Conservation (phyloP, 306 rosid species). For the Pachyrhizus erosus region DNA sequence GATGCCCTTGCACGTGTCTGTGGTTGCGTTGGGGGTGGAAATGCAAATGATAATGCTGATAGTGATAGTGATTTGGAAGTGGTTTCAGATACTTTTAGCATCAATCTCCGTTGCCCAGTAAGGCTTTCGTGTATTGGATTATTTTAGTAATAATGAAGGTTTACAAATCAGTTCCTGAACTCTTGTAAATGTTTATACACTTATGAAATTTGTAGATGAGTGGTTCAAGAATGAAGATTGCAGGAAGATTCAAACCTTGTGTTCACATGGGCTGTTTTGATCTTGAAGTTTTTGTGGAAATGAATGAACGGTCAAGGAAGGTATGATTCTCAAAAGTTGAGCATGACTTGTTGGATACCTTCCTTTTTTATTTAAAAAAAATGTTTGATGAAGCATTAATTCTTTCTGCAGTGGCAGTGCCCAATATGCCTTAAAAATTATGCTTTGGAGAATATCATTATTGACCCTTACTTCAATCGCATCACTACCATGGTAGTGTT, state of each 20-base stretch:
- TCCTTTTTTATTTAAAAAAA: neutral
- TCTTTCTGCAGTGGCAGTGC: constrained; percentile 97
- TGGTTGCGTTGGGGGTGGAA: constrained; percentile 85
- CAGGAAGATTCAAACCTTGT: constrained; percentile 98
- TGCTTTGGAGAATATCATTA: constrained; percentile 80
- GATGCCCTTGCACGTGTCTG: constrained; percentile 94
- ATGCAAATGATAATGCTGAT: constrained; percentile 74
- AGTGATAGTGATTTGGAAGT: constrained; percentile 98
- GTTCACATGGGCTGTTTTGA: constrained; percentile 96
- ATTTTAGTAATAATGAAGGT: constrained; percentile 3
- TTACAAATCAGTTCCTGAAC: constrained; percentile 32
- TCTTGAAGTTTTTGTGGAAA: constrained; percentile 96
- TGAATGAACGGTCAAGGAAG: constrained; percentile 98
- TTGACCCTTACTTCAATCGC: constrained; percentile 94
- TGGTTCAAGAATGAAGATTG: constrained; percentile 97
- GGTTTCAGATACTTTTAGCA: constrained; percentile 84
- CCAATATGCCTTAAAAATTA: constrained; percentile 94
- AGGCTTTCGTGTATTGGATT: constrained; percentile 52
- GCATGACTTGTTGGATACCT: neutral
- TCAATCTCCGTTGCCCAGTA: constrained; percentile 97
- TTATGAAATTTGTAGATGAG: constrained; percentile 75
- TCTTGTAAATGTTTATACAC: constrained; percentile 13
- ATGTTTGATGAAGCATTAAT: constrained; percentile 43
- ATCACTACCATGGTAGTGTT: constrained; percentile 76
- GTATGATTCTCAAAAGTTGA: constrained; percentile 51